Percentiles rank a stretch among this genome's conserved stretches.
phyloP scores from a whole-genome alignment of 805 yeast species.

The Myxozyma sirexii region DNA sequence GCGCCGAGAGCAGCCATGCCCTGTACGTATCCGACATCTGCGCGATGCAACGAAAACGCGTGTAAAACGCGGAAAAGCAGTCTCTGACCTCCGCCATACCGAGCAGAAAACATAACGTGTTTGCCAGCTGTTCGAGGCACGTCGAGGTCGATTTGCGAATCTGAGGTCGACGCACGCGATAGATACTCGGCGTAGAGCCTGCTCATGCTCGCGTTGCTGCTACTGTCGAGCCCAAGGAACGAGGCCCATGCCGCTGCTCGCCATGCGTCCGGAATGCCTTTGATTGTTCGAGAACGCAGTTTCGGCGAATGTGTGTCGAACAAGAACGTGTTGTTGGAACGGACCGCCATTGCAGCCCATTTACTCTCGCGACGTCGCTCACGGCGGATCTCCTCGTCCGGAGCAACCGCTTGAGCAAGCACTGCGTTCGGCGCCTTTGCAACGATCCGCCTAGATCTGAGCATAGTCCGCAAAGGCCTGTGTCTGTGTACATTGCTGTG shows the following conservation, averaged over 20 bases:
- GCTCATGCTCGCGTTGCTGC: neutral
- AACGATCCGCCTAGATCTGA: neutral
- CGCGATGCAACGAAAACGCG: slow-evolving; percentile 28
- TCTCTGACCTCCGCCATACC: slow-evolving; percentile 36
- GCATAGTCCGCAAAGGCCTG: neutral
- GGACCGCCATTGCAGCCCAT: slow-evolving; percentile 15
- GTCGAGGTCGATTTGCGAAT: slow-evolving; percentile 35
- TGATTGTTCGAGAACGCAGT: slow-evolving; percentile 22
- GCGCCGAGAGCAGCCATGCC: slow-evolving; percentile 51
- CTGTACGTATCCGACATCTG: slow-evolving; percentile 42
- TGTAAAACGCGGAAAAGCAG: slow-evolving; percentile 34
- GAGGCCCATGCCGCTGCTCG: slow-evolving; percentile 34
- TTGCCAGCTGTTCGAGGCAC: slow-evolving; percentile 33
- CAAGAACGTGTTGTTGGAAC: neutral
- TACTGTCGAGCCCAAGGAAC: slow-evolving; percentile 10
- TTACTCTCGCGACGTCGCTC: slow-evolving; percentile 16
- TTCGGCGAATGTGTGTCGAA: slow-evolving; percentile 14
- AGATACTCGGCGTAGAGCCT: slow-evolving; percentile 7
- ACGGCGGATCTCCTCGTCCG: neutral
- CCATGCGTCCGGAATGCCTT: slow-evolving; percentile 36
- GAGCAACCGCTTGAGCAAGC: neutral
- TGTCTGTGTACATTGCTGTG: neutral
- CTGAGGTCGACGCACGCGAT: slow-evolving; percentile 23
- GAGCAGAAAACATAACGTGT: slow-evolving; percentile 33
- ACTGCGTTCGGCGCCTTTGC: neutral